These are phyloP conservation scores for Macroventuria anomochaeta DNA, from an alignment of 2,329 filamentous ascomycete genomes.

Conservation along the genomic window DNA sequence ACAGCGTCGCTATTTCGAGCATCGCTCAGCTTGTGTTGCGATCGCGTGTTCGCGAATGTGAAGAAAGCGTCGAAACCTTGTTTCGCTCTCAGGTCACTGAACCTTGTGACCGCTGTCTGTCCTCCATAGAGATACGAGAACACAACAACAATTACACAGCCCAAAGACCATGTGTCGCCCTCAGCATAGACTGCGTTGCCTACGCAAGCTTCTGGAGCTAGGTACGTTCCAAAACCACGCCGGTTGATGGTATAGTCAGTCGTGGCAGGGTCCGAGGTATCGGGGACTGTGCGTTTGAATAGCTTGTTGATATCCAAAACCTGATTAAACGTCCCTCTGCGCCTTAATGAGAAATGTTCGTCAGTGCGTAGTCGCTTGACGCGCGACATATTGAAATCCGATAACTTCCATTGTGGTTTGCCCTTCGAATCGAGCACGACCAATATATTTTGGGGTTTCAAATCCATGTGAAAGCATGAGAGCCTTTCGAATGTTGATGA, in stretches of 20 bases:
- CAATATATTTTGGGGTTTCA: conserved; percentile 39
- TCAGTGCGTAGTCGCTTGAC: no score
- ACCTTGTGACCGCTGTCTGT: not conserved
- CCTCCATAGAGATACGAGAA: conserved; percentile 26
- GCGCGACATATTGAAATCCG: conserved; percentile 53
- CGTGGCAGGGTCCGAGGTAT: not conserved
- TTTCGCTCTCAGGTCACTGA: not conserved
- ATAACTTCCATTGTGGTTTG: conserved; percentile 50
- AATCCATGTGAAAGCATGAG: conserved; percentile 53
- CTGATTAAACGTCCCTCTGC: no score
- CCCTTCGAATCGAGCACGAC: conserved; percentile 44
- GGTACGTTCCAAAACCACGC: conserved; percentile 47
- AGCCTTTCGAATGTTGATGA: conserved; percentile 35
- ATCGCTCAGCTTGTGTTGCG: no score
- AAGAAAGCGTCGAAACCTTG: no score
- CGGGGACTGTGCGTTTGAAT: conserved; percentile 31
- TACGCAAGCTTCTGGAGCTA: conserved; percentile 49
- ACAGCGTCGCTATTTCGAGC: no score
- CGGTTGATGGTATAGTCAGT: conserved; percentile 32
- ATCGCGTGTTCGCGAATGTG: no score
- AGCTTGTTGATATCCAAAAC: conserved; percentile 41
- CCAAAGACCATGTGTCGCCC: conserved; percentile 53
- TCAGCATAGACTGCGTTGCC: conserved; percentile 26
- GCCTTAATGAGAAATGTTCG: no score
- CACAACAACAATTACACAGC: conserved; percentile 51